These are phyloP conservation scores for Cryphonectria parasitica DNA, from an alignment of 2,329 filamentous ascomycete species.

Conservation along the genomic window DNA sequence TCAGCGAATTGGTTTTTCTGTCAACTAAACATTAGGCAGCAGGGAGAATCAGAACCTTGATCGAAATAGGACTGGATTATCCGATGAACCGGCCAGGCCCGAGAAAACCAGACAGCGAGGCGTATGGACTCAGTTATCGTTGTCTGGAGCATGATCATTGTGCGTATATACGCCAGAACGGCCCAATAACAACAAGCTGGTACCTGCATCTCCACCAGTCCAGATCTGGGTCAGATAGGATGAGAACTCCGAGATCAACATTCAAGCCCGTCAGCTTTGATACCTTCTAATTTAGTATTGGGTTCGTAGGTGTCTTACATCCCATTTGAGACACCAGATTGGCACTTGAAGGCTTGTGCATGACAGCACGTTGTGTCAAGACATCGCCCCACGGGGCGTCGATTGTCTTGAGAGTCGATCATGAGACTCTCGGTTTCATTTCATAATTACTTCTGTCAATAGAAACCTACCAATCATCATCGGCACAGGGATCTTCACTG, in stretches of 20 bases:
- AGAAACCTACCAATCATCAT: neutral
- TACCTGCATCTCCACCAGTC: neutral
- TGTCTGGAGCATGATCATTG: neutral
- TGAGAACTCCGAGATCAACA: neutral
- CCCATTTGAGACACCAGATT: neutral
- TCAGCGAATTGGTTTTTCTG: neutral
- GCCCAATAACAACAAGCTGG: neutral
- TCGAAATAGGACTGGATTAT: neutral
- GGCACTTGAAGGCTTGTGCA: neutral
- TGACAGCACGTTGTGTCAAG: neutral
- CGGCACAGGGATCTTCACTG: neutral
- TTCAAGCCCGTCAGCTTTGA: neutral
- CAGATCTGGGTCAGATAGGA: neutral
- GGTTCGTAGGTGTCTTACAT: neutral
- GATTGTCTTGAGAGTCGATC: neutral
- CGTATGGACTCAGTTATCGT: too few species aligned
- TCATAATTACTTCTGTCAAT: neutral
- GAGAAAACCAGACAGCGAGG: neutral
- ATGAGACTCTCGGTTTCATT: slow-evolving; percentile 1
- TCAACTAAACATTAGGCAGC: neutral
- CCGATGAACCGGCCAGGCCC: neutral
- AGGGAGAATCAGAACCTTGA: neutral
- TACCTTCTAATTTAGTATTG: neutral
- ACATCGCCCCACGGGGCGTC: neutral
- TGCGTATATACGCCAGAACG: neutral